Conservation (phyloP, 164 flowering plant species). For the Vitis labrusca region DNA sequence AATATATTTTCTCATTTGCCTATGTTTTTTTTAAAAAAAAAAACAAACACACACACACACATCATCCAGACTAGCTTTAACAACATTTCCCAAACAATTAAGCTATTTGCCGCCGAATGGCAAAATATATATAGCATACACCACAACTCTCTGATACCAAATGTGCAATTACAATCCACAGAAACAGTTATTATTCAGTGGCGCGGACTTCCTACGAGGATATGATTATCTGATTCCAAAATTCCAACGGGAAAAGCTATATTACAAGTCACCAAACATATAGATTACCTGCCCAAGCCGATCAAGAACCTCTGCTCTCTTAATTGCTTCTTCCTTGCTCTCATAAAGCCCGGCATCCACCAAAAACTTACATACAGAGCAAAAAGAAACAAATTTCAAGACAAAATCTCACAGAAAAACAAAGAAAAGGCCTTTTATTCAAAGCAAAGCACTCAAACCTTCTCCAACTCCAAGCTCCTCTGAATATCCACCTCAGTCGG, state of each 20-base stretch:
- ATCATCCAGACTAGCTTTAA: too few relatives aligned
- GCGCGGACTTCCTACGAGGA: too few relatives aligned
- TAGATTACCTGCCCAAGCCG: constrained; percentile 60
- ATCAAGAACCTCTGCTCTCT: constrained; percentile 70
- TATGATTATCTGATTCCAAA: too few relatives aligned
- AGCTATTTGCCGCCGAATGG: too few relatives aligned
- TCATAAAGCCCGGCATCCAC: constrained; percentile 67
- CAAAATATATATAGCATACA: too few relatives aligned
- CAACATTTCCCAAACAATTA: too few relatives aligned
- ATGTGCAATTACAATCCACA: too few relatives aligned
- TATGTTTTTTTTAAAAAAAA: too few relatives aligned
- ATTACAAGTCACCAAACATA: neutral
- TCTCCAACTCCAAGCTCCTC: constrained; percentile 64
- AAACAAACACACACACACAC: too few relatives aligned
- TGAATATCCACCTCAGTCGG: constrained; percentile 64
- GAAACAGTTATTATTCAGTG: too few relatives aligned
- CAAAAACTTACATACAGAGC: constrained; percentile 43
- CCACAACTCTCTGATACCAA: too few relatives aligned
- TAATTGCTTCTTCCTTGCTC: constrained; percentile 57
- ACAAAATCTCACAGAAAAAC: constrained; percentile 4
- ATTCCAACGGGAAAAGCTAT: neutral
- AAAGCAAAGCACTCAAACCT: constrained; percentile 30
- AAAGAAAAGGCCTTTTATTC: neutral
- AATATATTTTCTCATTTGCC: too few relatives aligned
- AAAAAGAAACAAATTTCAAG: constrained; percentile 6